These are phyloP conservation scores for Rubus parviflorus DNA, from an alignment of 306 rosid genomes.

Conservation along the genomic window DNA sequence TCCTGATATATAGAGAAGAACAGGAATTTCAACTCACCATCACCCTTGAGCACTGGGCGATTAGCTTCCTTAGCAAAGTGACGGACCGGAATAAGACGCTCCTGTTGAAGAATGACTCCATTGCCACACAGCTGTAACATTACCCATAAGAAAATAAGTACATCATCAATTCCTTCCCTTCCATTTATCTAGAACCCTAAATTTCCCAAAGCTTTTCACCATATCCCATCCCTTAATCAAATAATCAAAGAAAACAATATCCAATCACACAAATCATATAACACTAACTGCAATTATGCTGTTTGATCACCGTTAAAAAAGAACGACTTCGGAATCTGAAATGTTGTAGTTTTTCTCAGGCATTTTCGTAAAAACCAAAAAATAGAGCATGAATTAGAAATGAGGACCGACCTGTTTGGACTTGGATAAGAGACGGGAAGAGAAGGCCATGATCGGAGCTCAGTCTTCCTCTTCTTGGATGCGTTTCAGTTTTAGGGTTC, in stretches of 20 bases:
- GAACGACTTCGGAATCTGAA: background rate
- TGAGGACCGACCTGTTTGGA: constrained; percentile 53
- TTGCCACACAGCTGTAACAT: constrained; percentile 56
- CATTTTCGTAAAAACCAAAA: background rate
- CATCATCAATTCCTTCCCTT: background rate
- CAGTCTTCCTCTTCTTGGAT: constrained; percentile 27
- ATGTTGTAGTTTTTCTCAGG: background rate
- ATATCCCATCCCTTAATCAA: background rate
- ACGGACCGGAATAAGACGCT: constrained; percentile 68
- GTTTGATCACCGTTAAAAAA: background rate
- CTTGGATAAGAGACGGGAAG: constrained; percentile 71
- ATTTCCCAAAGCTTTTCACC: background rate
- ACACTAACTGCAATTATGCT: background rate
- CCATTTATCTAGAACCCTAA: background rate
- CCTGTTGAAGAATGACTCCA: constrained; percentile 60
- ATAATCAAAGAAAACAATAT: background rate
- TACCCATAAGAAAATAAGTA: constrained; percentile 9
- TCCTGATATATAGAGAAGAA: background rate
- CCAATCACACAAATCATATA: background rate
- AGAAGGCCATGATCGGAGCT: constrained; percentile 67
- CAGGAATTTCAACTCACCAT: constrained; percentile 52
- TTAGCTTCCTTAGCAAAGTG: constrained; percentile 68
- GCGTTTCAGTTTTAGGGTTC: constrained; percentile 28
- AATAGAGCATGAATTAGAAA: constrained; percentile 7
- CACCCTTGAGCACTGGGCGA: constrained; percentile 79